Base-by-base conservation (phyloP, 2,329 filamentous ascomycete species). In the Colletotrichum spinosum region DNA sequence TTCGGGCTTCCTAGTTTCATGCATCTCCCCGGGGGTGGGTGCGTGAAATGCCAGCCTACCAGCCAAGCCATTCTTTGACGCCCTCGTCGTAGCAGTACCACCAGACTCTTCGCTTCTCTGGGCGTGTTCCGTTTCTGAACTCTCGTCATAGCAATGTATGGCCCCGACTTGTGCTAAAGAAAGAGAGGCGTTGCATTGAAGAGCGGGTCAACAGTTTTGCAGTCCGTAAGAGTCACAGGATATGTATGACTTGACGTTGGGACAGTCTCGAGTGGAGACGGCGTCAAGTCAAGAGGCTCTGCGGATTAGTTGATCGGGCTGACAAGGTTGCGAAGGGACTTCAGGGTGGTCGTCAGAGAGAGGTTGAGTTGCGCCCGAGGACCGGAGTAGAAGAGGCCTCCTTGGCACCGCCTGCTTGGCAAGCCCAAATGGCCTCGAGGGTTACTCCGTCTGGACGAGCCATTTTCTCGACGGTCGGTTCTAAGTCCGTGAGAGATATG, bases 261-360 rank as follows among this genome's bases (percentile, higher is more conserved):
- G 57, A 65, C 61, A 55, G 50, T 61, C 50, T 61, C 57, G 51
- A 10, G 61, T 65, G 61, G 61, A 35, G 61, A 61, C 35, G 15
- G 44, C 52, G 45, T n/a, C 38, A 35, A 34, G 34, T 10, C 25
- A 39, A 25, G 61, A 65, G 61, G 61, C 61, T 65, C 61, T 61
- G 61, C 50, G 42, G 56, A 38, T 55, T 46, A 35, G 17, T 38
- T 48, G 42, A 17, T 46, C 10, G 45, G 52, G 39, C 9, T 25
- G 45, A 45, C 45, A 37, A 35, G 35, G 50, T 9, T 39, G 11
- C 12, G 12, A 41, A 35, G 25, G 25, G 3, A 25, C 25, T 3
- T 25, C 25, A 25, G 25, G 25, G 25, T 25, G 25, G 25, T 25
- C 25, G 25, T 35, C 56, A 42, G 12, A 33, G 13, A 9, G 33